Base-by-base conservation (phyloP, 2,329 filamentous ascomycete genomes). In the Didymella pomorum region DNA sequence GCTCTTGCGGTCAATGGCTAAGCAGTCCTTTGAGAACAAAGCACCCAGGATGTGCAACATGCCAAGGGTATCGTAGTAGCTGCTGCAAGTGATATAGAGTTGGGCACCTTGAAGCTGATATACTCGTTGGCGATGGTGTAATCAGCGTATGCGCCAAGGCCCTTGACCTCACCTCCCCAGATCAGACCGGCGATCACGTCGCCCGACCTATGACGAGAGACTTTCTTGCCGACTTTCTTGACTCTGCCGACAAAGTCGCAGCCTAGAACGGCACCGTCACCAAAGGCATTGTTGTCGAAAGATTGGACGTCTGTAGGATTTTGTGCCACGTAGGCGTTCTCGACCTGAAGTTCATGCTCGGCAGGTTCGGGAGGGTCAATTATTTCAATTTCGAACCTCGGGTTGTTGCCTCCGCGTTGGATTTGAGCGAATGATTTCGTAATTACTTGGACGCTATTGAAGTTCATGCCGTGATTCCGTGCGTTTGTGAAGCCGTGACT, bases 11-110 rank as follows among this genome's bases (percentile, higher is more conserved):
- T 55, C 53, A 21, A 81, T 76, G n/a, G 60, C 59, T 9, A 82
- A 64, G 35, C 73, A 77, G 2, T 70, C 64, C 39, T 73, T 71
- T 0, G 78, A 79, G 48, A 79, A 80, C 0, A 81, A 55, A 0
- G 76, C 78, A 4, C 68, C 71, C 69, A 77, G 1, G 79, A 68
- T 5, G 79, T 82, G 6, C 71, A 60, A 0, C 71, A 70, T 3
- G 78, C 80, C 2, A 82, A 59, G 2, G 79, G 79, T 8, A 81
- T 50, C 0, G 80, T 79, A 2, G 72, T 72, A 5, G 77, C 79
- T 29, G 78, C 60, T 16, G 68, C 70, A 0, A 50, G 63, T 0
- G 71, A 46, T 12, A 79, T 71, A 1, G 47, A 61, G 1, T 53
- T 26, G 0, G 79, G 78, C 0, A 81, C 56, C 9, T 72, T 72